These are phyloP conservation scores for Aegilops umbellulata DNA, from an alignment of 176 grass and related monocot species.

Conservation along the genomic window DNA sequence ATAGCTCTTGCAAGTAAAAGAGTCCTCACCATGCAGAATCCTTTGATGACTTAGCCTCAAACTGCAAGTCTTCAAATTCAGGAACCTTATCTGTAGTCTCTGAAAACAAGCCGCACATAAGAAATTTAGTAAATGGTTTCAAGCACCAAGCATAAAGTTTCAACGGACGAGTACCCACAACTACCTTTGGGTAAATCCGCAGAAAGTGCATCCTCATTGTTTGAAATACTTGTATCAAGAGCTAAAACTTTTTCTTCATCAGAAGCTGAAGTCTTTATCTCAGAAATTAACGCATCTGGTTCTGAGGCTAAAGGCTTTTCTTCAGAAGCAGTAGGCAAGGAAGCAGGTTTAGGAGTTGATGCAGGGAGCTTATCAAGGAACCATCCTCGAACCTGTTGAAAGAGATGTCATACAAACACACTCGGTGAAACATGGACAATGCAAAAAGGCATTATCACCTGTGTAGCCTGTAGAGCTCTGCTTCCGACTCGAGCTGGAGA, in stretches of 20 bases:
- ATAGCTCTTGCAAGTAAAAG: conserved; percentile 25
- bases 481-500: conserved; percentile 41
- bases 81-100: conserved; percentile 48
- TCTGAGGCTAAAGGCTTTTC: conserved; percentile 40
- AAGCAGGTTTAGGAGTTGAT: conserved; percentile 21
- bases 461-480: conserved; percentile 48
- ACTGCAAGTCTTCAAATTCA: conserved; percentile 59
- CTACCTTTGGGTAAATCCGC: conserved; percentile 28
- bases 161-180: background rate
- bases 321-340: conserved; percentile 34
- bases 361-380: conserved; percentile 43
- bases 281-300: conserved; percentile 27
- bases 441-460: conserved; percentile 36
- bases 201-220: conserved; percentile 42
- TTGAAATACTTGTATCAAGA: conserved; percentile 57
- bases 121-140: background rate
- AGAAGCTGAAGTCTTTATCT: conserved; percentile 28
- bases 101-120: conserved; percentile 38
- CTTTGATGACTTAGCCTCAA: conserved; percentile 88
- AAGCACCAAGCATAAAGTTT: conserved; percentile 10
- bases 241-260: conserved; percentile 40
- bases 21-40: conserved; percentile 79
- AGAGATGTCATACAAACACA: conserved; percentile 9
- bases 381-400: conserved; percentile 56
- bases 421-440: conserved; percentile 11